Evolutionary conservation across 2,329 filamentous ascomycete species (phyloP).

Genomic region (Phoma sp.): DNA sequence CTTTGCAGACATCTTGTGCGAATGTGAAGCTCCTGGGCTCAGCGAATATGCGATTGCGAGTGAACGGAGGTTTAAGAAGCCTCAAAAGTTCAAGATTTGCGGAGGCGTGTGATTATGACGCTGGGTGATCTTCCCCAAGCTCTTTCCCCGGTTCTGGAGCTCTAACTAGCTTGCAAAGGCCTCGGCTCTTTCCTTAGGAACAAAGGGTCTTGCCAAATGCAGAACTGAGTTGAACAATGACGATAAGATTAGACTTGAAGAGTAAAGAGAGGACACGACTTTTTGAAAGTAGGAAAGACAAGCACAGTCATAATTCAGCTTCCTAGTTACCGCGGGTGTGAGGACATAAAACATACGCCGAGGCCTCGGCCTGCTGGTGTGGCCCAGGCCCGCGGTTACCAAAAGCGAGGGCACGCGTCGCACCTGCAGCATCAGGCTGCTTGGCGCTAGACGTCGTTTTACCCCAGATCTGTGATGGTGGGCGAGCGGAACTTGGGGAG

Average conservation of each 20-base stretch:
- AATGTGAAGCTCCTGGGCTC: slow-evolving; percentile 10
- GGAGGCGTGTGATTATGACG: slow-evolving; percentile 21
- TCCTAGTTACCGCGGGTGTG: slow-evolving; percentile 40
- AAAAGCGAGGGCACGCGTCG: slow-evolving; percentile 29
- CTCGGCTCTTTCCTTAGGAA: slow-evolving; percentile 25
- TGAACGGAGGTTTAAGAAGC: neutral
- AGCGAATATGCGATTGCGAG: neutral
- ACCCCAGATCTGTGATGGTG: slow-evolving; percentile 44
- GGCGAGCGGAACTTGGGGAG: slow-evolving; percentile 44
- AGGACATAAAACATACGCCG: slow-evolving; percentile 37
- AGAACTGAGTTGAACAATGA: slow-evolving; percentile 11
- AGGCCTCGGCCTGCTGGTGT: slow-evolving; percentile 43
- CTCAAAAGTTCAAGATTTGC: neutral
- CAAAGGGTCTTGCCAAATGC: slow-evolving; percentile 26
- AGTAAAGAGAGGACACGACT: slow-evolving; percentile 11
- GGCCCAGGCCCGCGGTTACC: slow-evolving; percentile 19
- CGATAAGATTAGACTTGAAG: slow-evolving; percentile 3
- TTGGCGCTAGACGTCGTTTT: slow-evolving; percentile 31
- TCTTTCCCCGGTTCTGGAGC: slow-evolving; percentile 23
- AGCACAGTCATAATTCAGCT: slow-evolving; percentile 37
- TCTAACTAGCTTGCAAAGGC: slow-evolving; percentile 26
- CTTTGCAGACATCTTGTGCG: slow-evolving; percentile 65
- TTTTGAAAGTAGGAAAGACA: slow-evolving; percentile 20
- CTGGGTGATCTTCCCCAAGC: slow-evolving; percentile 15
- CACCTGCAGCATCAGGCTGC: slow-evolving; percentile 21